A percentile compares a stretch with the other conserved stretches of the same genome.
Conservation (phyloP, 176 grass and related monocot genomes). For the Microstegium vimineum region DNA sequence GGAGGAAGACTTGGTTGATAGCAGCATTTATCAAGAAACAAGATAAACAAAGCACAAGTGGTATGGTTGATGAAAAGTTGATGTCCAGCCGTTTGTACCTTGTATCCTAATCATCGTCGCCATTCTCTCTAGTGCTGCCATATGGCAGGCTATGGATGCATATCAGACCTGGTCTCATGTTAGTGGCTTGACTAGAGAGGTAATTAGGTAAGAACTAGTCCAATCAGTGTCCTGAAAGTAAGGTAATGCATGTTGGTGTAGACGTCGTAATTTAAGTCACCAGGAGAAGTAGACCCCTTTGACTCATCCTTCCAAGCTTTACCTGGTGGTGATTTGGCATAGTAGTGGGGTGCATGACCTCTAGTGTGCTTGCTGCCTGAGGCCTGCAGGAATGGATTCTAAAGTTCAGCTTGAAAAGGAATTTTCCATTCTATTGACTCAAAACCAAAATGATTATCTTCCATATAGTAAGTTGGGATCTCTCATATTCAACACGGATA, state of each 20-base stretch:
- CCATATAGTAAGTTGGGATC: neutral
- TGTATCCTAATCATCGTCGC: conserved; percentile 1
- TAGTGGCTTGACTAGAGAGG: conserved; percentile 17
- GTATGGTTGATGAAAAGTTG: conserved; percentile 27
- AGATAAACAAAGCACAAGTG: conserved; percentile 31
- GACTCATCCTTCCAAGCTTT: neutral
- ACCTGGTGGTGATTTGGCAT: neutral
- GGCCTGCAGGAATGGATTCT: neutral
- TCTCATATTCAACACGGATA: neutral
- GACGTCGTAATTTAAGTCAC: conserved; percentile 29
- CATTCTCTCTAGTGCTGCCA: conserved; percentile 29
- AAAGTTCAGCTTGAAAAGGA: neutral
- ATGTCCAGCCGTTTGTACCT: conserved; percentile 1
- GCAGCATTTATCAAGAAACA: neutral
- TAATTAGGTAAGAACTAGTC: conserved; percentile 34
- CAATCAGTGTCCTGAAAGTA: conserved; percentile 23
- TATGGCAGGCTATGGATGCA: conserved; percentile 13
- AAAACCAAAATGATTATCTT: neutral
- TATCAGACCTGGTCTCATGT: conserved; percentile 17
- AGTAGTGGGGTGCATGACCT: neutral
- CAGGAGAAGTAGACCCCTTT: neutral
- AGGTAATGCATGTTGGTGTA: neutral
- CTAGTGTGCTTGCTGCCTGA: neutral
- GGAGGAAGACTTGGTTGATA: conserved; percentile 25
- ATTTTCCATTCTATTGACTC: neutral